Evolutionary conservation across 2,329 filamentous ascomycete genomes (phyloP).

Genomic region (Apiospora phragmitis): DNA sequence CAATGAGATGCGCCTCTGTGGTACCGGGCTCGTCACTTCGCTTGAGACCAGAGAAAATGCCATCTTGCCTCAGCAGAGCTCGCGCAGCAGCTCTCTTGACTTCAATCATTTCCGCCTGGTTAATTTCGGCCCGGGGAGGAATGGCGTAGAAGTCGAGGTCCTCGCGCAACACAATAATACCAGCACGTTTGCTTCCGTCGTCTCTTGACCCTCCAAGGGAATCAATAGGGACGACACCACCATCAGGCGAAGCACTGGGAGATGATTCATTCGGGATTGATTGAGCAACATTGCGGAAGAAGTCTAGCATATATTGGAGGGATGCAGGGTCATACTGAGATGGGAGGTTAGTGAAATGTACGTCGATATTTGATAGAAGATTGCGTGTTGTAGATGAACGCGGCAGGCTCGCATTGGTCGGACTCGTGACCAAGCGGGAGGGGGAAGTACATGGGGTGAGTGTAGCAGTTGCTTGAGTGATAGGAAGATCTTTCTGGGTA

Average conservation of each 20-base stretch:
- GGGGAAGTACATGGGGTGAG: slow-evolving; percentile 23
- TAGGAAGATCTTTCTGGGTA: slow-evolving; percentile 34
- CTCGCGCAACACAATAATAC: slow-evolving; percentile 94
- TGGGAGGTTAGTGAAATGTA: slow-evolving; percentile 44
- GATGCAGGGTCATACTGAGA: slow-evolving; percentile 90
- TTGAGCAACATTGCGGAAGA: slow-evolving; percentile 93
- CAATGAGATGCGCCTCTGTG: slow-evolving; percentile 96
- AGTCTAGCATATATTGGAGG: slow-evolving; percentile 98
- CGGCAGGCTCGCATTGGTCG: slow-evolving; percentile 19
- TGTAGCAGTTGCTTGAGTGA: slow-evolving; percentile 27
- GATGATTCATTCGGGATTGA: slow-evolving; percentile 83
- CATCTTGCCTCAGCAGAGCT: slow-evolving; percentile 83
- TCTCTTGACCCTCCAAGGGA: slow-evolving; percentile 60
- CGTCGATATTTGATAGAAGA: slow-evolving; percentile 39
- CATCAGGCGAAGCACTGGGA: slow-evolving; percentile 63
- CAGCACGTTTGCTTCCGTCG: slow-evolving; percentile 79
- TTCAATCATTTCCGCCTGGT: slow-evolving; percentile 88
- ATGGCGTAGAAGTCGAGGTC: slow-evolving; percentile 98
- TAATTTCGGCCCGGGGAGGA: slow-evolving; percentile 81
- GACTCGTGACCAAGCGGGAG: slow-evolving; percentile 19
- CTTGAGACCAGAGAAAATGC: slow-evolving; percentile 93
- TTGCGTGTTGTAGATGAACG: slow-evolving; percentile 30
- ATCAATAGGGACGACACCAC: slow-evolving; percentile 67
- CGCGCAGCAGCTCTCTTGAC: slow-evolving; percentile 90
- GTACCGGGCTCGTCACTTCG: slow-evolving; percentile 95